Conservation (phyloP, 1,139 yeast species). For the Magnusiomyces ingens region DNA sequence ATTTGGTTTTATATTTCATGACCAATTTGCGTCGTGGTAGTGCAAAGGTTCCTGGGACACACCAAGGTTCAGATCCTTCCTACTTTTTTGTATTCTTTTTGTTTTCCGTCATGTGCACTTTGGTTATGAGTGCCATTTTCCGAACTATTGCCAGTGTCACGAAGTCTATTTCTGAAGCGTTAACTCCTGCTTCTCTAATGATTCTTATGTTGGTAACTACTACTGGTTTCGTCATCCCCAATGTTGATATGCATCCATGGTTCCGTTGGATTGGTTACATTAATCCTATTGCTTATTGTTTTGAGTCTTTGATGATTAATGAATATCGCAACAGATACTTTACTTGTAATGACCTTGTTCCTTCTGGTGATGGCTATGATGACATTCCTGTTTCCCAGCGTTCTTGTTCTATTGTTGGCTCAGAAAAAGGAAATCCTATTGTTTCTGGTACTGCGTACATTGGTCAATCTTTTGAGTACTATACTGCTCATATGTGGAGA, state of each 20-base stretch:
- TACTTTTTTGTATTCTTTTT: constrained; percentile 60
- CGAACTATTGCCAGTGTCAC: constrained; percentile 62
- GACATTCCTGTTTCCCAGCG: constrained; percentile 33
- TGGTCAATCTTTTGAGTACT: constrained; percentile 39
- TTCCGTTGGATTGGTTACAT: constrained; percentile 45
- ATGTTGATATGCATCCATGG: constrained; percentile 46
- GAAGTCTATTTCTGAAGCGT: constrained; percentile 54
- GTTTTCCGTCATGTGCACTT: constrained; percentile 46
- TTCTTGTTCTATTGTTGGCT: constrained; percentile 56
- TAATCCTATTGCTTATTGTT: constrained; percentile 43
- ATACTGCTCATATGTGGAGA: constrained; percentile 63
- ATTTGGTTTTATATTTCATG: constrained; percentile 58
- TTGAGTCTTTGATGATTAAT: constrained; percentile 37
- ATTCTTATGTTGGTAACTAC: constrained; percentile 46
- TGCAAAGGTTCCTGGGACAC: no score
- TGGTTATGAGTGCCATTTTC: constrained; percentile 65
- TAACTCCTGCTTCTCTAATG: constrained; percentile 64
- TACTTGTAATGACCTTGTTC: constrained; percentile 41
- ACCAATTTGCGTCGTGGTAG: constrained; percentile 49
- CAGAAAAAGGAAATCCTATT: constrained; percentile 44
- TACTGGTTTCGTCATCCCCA: constrained; percentile 47
- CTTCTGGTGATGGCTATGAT: constrained; percentile 42
- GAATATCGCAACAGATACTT: constrained; percentile 38
- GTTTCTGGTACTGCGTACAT: constrained; percentile 49
- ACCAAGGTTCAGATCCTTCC: constrained; percentile 41